Conservation (phyloP, 192 early-diverging fungal genomes). For the Diversispora epigaea region DNA sequence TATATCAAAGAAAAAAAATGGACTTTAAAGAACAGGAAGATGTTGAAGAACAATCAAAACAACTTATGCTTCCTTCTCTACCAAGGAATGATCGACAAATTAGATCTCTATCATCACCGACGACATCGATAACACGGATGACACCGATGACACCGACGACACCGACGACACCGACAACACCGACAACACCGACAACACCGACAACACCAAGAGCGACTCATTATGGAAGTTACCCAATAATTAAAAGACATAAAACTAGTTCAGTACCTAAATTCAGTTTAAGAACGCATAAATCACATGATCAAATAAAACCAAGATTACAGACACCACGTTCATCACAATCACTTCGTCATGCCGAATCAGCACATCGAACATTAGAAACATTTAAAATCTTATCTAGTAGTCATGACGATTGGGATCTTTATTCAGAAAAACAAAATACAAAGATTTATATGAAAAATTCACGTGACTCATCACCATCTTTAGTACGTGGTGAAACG, state of each 20-base stretch:
- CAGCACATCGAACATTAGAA: constrained; percentile 42
- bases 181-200: background rate
- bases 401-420: constrained; percentile 49
- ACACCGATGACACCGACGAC: background rate
- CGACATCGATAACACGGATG: background rate
- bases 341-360: constrained; percentile 44
- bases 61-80: too few relatives aligned
- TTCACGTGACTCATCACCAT: constrained; percentile 41
- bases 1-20: too few relatives aligned
- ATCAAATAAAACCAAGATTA: background rate
- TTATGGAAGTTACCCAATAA: too few relatives aligned
- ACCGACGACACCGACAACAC: background rate
- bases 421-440: constrained; percentile 42
- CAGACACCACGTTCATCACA: background rate
- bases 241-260: too few relatives aligned
- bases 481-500: constrained; percentile 52
- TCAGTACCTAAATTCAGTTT: too few relatives aligned
- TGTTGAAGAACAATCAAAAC: too few relatives aligned
- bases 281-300: too few relatives aligned
- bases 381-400: constrained; percentile 49
- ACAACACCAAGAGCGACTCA: too few relatives aligned
- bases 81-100: too few relatives aligned
- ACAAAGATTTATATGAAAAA: constrained; percentile 52
- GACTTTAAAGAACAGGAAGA: too few relatives aligned
- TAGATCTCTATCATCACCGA: background rate